Conservation (phyloP, 2,329 filamentous ascomycete genomes). For the Fusarium clavum region DNA sequence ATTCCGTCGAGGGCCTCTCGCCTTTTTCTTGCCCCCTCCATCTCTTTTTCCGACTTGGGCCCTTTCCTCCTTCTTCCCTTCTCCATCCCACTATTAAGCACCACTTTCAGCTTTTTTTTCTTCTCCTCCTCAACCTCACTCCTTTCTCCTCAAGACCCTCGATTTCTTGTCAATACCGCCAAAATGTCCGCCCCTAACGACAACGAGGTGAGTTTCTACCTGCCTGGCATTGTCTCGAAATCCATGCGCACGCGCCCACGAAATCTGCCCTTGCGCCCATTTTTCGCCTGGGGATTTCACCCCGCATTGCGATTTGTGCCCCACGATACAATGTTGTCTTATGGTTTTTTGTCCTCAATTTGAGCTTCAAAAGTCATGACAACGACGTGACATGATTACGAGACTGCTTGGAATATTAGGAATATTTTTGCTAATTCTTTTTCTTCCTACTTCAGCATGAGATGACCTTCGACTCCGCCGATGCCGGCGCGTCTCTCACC, state of each 20-base stretch:
- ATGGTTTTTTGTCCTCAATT: constrained; percentile 24
- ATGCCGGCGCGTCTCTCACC: constrained; percentile 94
- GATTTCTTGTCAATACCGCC: constrained; percentile 58
- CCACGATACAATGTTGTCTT: constrained; percentile 48
- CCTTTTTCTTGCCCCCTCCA: constrained; percentile 51
- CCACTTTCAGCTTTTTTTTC: constrained; percentile 46
- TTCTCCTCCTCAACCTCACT: constrained; percentile 43
- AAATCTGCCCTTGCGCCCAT: constrained; percentile 46
- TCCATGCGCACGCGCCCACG: constrained; percentile 41
- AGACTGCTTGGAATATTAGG: constrained; percentile 7
- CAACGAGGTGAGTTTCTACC: constrained; percentile 59
- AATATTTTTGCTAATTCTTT: constrained; percentile 41
- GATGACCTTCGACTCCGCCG: constrained; percentile 86
- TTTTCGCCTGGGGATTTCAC: constrained; percentile 54
- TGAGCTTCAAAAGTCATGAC: constrained; percentile 26
- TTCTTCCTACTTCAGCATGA: constrained; percentile 65
- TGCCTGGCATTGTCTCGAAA: constrained; percentile 8
- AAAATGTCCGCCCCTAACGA: constrained; percentile 64
- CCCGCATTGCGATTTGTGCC: constrained; percentile 60
- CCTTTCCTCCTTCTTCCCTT: constrained; percentile 48
- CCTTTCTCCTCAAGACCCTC: constrained; percentile 48
- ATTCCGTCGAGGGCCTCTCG: constrained; percentile 52
- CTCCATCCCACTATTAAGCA: constrained; percentile 47
- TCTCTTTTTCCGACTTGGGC: constrained; percentile 44
- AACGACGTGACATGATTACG: constrained; percentile 9